Conservation (phyloP, 2,329 filamentous ascomycete species). For the Alternaria metachromatica region DNA sequence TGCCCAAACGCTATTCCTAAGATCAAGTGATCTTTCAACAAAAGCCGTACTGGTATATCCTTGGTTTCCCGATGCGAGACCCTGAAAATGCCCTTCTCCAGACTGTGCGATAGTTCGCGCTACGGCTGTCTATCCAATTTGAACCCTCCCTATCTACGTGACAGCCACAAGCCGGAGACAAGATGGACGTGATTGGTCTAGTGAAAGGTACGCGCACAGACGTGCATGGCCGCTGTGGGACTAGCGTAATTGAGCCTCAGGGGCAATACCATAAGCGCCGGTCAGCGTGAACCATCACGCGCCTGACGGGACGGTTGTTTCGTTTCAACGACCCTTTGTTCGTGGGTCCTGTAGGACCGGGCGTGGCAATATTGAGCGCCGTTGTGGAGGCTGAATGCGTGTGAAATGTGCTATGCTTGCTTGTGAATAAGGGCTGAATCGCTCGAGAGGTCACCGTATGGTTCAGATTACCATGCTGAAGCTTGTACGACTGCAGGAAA, state of each 20-base stretch:
- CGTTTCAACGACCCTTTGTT: constrained; percentile 27
- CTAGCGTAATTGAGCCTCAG: constrained; percentile 35
- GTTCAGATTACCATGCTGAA: neutral
- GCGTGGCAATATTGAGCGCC: constrained; percentile 18
- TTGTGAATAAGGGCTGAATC: constrained; percentile 15
- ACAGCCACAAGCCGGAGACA: constrained; percentile 19
- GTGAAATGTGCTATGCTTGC: constrained; percentile 17
- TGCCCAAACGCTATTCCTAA: constrained; percentile 2
- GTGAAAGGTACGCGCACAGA: constrained; percentile 13
- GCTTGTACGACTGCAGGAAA: constrained; percentile 31
- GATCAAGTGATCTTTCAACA: neutral
- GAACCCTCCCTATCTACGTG: constrained; percentile 18
- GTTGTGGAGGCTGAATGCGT: constrained; percentile 16
- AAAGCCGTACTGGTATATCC: neutral
- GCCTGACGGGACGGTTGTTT: constrained; percentile 32
- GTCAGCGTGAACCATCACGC: constrained; percentile 28
- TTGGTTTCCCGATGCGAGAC: neutral
- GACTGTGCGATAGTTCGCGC: constrained; percentile 16
- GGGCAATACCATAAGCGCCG: constrained; percentile 34
- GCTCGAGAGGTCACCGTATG: neutral
- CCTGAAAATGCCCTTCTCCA: constrained; percentile 13
- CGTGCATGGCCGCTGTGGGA: constrained; percentile 27
- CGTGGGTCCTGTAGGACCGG: constrained; percentile 26
- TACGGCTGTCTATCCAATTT: constrained; percentile 13
- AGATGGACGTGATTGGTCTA: constrained; percentile 25